Conservation (phyloP, 441 rosid genomes). For the Breynia disticha region DNA sequence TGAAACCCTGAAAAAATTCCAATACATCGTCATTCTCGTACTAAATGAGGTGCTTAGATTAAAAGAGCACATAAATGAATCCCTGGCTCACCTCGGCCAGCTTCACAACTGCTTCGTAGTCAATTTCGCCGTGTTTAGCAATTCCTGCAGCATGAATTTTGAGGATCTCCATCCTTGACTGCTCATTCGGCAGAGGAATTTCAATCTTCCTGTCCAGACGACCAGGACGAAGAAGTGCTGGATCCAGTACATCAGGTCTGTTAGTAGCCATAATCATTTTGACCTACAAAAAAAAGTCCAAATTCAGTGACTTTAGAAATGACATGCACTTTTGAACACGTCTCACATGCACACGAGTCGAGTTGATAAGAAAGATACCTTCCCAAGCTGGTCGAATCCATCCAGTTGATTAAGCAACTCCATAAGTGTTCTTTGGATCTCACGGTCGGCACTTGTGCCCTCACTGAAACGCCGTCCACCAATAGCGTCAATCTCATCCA, state of each 20-base stretch:
- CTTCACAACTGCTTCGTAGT: slow-evolving; percentile 90
- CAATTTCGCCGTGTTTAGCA: slow-evolving; percentile 93
- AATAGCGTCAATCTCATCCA: slow-evolving; percentile 99
- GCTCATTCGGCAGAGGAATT: slow-evolving; percentile 91
- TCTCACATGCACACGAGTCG: too few relatives aligned
- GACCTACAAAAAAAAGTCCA: slow-evolving; percentile 29
- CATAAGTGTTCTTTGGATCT: slow-evolving; percentile 94
- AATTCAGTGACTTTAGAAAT: background rate
- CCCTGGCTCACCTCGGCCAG: slow-evolving; percentile 71
- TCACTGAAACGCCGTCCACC: slow-evolving; percentile 98
- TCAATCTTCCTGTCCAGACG: slow-evolving; percentile 79
- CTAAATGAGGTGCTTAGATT: background rate
- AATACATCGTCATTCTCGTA: background rate
- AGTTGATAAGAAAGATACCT: slow-evolving; percentile 32
- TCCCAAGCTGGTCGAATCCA: slow-evolving; percentile 92
- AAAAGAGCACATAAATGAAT: background rate
- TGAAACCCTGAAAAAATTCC: slow-evolving; percentile 54
- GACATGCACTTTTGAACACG: background rate
- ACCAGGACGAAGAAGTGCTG: slow-evolving; percentile 83
- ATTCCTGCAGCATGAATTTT: slow-evolving; percentile 95
- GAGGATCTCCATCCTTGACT: slow-evolving; percentile 93
- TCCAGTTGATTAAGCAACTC: slow-evolving; percentile 96
- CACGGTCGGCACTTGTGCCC: slow-evolving; percentile 99
- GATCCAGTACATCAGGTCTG: slow-evolving; percentile 81
- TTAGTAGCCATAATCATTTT: slow-evolving; percentile 94